A percentile compares a stretch with the other conserved stretches of the same genome.
phyloP scores from a whole-genome alignment of 805 yeast genomes.

The Saturnispora mendoncae region DNA sequence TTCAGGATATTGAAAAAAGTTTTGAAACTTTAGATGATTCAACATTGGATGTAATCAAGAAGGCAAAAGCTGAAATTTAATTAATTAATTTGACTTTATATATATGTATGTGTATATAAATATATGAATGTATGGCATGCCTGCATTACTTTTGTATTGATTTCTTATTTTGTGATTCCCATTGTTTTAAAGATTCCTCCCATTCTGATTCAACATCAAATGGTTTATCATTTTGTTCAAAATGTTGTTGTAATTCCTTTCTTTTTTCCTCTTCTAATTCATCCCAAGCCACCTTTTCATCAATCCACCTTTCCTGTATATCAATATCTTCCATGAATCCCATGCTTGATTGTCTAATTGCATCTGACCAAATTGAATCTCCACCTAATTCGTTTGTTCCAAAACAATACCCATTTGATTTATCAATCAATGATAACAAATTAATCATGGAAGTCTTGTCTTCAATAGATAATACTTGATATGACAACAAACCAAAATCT shows the following conservation, averaged over 20 bases:
- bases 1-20: slow-evolving; percentile 20
- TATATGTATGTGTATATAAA: background rate
- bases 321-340: slow-evolving; percentile 53
- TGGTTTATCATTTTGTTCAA: slow-evolving; percentile 31
- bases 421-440: slow-evolving; percentile 68
- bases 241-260: slow-evolving; percentile 29
- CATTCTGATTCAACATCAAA: slow-evolving; percentile 61
- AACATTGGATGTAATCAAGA: slow-evolving; percentile 13
- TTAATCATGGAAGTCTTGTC: slow-evolving; percentile 89
- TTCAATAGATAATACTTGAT: slow-evolving; percentile 84
- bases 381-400: slow-evolving; percentile 94
- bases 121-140: too few species aligned
- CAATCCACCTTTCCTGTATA: slow-evolving; percentile 94
- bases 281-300: slow-evolving; percentile 71
- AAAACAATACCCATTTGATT: slow-evolving; percentile 87
- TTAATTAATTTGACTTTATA: background rate
- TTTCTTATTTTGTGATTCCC: slow-evolving; percentile 34
- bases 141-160: slow-evolving; percentile 10
- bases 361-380: slow-evolving; percentile 97
- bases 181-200: slow-evolving; percentile 54
- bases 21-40: slow-evolving; percentile 10
- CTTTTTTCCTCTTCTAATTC: slow-evolving; percentile 43
- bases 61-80: slow-evolving; percentile 18
- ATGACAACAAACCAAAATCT: slow-evolving; percentile 80
- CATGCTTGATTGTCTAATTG: slow-evolving; percentile 61